Evolutionary conservation across 306 rosid species (phyloP), one percentile per base, ranked within the genome.

Genomic region (Rosa multiflora): DNA sequence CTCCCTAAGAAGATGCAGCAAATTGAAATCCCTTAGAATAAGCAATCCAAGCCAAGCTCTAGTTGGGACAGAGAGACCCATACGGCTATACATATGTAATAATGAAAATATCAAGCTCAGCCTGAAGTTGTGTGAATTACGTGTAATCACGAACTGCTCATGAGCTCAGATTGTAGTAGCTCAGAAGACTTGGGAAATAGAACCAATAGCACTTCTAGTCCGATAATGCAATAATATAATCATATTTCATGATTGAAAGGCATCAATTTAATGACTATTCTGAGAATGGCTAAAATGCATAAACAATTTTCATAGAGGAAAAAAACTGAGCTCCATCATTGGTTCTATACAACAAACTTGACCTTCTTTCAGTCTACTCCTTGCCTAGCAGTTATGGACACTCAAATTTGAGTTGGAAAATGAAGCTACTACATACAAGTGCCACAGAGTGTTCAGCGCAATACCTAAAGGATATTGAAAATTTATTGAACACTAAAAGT

Each of bases 401-500:
- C 18, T 52, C 58, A 73, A 53, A 51, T 12, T 26, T 66, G 58
- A 70, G 26, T 56, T 32, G 23, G 11, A 64, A 73, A 66, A n/a
- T 46, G 74, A 79, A 32, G 47, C 49, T 6, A 49, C 73, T 48
- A 49, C 56, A 48, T 72, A 5, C 52, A 68, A 26, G 52, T 29
- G 68, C 32, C 69, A 53, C 43, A 62, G 35, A 12, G 58, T 46
- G 56, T 72, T 44, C 52, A 32, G 71, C 35, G 70, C 35, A 76
- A 70, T 72, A 72, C 83, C 69, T 82, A 46, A 64, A 70, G 35
- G 61, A 72, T 26, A 49, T 43, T 72, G 35, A 23, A 53, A 37
- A 9, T 61, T 67, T 43, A 86, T 46, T 76, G 75, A 81, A 78
- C 21, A 78, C 58, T 2, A 61, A 26, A 76, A 55, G 58, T 35